These are phyloP conservation scores for Fusarium duplospermum DNA, from an alignment of 2,329 filamentous ascomycete species.

Conservation along the genomic window DNA sequence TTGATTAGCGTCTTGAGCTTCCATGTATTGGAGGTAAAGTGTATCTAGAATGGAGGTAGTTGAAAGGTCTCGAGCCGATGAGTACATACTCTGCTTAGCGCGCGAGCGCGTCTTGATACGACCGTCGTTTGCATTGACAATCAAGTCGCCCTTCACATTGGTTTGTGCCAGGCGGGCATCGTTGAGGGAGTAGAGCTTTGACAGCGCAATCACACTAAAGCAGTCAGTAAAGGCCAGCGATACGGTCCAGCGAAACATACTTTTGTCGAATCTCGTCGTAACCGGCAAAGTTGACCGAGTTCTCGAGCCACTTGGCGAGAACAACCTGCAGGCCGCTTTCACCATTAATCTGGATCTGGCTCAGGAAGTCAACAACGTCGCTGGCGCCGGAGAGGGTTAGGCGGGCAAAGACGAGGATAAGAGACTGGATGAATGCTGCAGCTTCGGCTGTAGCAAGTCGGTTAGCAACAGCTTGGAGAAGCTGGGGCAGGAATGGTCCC, in stretches of 20 bases:
- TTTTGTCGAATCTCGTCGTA: constrained; percentile 98
- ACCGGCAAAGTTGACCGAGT: constrained; percentile 96
- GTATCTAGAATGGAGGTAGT: constrained; percentile 27
- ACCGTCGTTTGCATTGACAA: constrained; percentile 78
- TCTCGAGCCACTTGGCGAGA: constrained; percentile 94
- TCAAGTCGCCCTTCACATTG: constrained; percentile 90
- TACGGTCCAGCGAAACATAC: constrained; percentile 60
- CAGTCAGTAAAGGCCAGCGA: constrained; percentile 45
- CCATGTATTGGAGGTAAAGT: constrained; percentile 35
- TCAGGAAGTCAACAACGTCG: constrained; percentile 93
- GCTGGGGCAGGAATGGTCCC: constrained; percentile 88
- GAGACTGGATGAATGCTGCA: constrained; percentile 91
- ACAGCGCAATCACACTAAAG: constrained; percentile 85
- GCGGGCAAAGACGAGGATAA: constrained; percentile 94
- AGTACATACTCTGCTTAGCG: constrained; percentile 77
- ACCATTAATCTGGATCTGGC: constrained; percentile 82
- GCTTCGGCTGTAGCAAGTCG: constrained; percentile 85
- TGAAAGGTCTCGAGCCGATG: constrained; percentile 30
- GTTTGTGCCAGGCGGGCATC: constrained; percentile 83
- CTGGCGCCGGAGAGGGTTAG: constrained; percentile 85
- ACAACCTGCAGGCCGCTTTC: constrained; percentile 90
- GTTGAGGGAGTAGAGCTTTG: constrained; percentile 89
- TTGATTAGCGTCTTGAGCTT: constrained; percentile 44
- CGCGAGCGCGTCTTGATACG: constrained; percentile 95
- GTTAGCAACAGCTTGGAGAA: constrained; percentile 88